Base-by-base conservation (phyloP, 352 stramenopile genomes). In the Phytophthora parvispora region DNA sequence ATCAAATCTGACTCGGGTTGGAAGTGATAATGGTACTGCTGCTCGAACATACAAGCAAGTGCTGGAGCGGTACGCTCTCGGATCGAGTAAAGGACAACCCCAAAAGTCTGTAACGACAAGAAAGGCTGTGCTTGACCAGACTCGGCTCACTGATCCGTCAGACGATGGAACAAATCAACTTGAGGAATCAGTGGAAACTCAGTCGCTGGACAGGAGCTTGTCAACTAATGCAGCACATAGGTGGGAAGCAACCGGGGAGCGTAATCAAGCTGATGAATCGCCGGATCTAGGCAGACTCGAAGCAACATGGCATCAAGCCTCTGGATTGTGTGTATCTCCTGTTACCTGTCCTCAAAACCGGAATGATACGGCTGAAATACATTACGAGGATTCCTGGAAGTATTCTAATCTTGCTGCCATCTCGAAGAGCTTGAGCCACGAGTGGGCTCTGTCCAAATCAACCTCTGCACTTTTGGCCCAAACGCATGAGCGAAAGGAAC, bases 31-130 rank as follows among this genome's bases (percentile, higher is more conserved):
- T 20, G 36, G 29, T 25, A 40, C 38, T 28, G 49, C 54, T 50
- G 24, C 57, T 63, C 49, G 32, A 52, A 63, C 68, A 29, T 83
- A 84, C 40, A 83, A 74, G 36, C 67, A 84, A 51, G 61, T 84
- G 25, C 54, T 85, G 0, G 80, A 87, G 51, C 75, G 72, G 18
- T 84, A 84, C 47, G 51, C 77, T 12, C 59, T 86, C 22, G 52
- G 22, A 5, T 54, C 68, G 10, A 79, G 50, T 48, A 80, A 74
- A 36, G 57, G 15, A 4, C 43, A 52, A 49, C n/a, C n/a, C n/a
- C 42, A 49, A 20, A 49, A 49, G 27, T 9, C n/a, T 3, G 20
- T 25, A 27, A 20, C 9, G 20, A 18, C 4, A n/a, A 27, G 20
- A 10, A 49, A 49, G 42, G 42, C 10, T 10, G 10, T 10, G 10